Evolutionary conservation across 768 basidiomycete genomes (phyloP), one percentile per base, ranked within the genome.

Genomic region (Tricholoma matsutake): DNA sequence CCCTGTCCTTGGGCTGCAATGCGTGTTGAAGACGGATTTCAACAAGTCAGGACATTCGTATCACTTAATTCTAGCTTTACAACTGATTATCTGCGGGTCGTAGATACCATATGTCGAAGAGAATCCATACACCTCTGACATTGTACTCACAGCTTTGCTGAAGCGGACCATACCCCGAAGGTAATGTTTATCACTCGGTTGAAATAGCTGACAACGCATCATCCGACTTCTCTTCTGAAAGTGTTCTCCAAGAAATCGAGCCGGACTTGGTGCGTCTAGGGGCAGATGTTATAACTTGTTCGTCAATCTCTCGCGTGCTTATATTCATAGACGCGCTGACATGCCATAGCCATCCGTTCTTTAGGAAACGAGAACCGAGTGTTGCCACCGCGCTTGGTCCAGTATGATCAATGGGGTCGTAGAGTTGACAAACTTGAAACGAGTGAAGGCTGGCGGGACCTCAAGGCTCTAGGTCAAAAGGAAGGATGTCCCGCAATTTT

Each of bases 371-470:
- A 75, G 34, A 69, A 66, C 25, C 79, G 78, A 20, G 75, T 81
- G 1, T 68, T 72, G 2, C 81, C 82, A 18, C 86, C 88, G 0
- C 76, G 70, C 9, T 71, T 92, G 20, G 78, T 78, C 0, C 91
- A 92, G 70, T 92, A 90, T 67, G 79, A 91, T 65, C 85, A 90
- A 63, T 92, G 85, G 86, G 90, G 90, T 0, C 82, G 86, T 10
- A 71, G 80, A 22, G 74, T 91, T 7, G 90, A 93, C 69, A 72
- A 75, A 4, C 79, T 94, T 0, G 77, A 85, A 39, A 90, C 88
- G 1, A 87, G 86, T 16, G 88, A 91, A 67, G 88, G 84, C 0
- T 93, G 91, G 91, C 76, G 86, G 13, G 76, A 76, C 18, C 76
- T 92, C 64, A 91, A 89, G 71, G 83, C 80, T 0, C 67, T 85